These are phyloP conservation scores for Dryadomyces quercus-mongolicae DNA, from an alignment of 2,329 filamentous ascomycete genomes.

Conservation along the genomic window DNA sequence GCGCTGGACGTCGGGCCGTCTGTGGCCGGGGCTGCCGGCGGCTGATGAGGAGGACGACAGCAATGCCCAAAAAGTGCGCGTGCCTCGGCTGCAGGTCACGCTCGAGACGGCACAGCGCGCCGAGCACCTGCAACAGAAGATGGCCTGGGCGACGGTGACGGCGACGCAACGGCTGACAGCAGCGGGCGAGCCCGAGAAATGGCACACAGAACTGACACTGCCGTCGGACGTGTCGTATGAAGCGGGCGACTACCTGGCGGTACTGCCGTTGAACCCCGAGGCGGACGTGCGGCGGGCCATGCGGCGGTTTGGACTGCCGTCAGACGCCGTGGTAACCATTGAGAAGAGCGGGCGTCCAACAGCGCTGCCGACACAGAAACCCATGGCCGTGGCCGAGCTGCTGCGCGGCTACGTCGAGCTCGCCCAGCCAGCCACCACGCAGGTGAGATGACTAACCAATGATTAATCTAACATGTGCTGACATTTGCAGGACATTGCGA, in stretches of 20 bases:
- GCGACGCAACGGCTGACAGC: slow-evolving; percentile 36
- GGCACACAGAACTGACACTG: slow-evolving; percentile 53
- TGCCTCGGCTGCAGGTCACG: slow-evolving; percentile 27
- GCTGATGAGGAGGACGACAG: slow-evolving; percentile 21
- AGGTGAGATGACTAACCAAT: slow-evolving; percentile 23
- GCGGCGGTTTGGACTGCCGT: slow-evolving; percentile 50
- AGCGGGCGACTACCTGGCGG: slow-evolving; percentile 63
- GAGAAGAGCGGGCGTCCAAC: slow-evolving; percentile 30
- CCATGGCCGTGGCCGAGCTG: slow-evolving; percentile 49
- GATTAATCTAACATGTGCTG: background rate
- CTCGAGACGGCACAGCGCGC: slow-evolving; percentile 28
- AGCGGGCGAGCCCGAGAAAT: slow-evolving; percentile 41
- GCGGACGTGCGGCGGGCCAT: slow-evolving; percentile 50
- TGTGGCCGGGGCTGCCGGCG: slow-evolving; percentile 33
- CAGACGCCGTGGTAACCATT: slow-evolving; percentile 55
- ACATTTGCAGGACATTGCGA: slow-evolving; percentile 22
- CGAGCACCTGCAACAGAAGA: slow-evolving; percentile 42
- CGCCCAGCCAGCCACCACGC: slow-evolving; percentile 56
- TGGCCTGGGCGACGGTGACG: slow-evolving; percentile 45
- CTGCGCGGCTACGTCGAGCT: slow-evolving; percentile 61
- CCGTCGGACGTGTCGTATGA: slow-evolving; percentile 54
- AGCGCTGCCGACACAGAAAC: slow-evolving; percentile 38
- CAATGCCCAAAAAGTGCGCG: slow-evolving; percentile 14
- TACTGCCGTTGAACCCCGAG: slow-evolving; percentile 57
- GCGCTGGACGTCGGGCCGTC: slow-evolving; percentile 16